Conservation (phyloP, 805 yeast species). For the Sungouiella thailandica region DNA sequence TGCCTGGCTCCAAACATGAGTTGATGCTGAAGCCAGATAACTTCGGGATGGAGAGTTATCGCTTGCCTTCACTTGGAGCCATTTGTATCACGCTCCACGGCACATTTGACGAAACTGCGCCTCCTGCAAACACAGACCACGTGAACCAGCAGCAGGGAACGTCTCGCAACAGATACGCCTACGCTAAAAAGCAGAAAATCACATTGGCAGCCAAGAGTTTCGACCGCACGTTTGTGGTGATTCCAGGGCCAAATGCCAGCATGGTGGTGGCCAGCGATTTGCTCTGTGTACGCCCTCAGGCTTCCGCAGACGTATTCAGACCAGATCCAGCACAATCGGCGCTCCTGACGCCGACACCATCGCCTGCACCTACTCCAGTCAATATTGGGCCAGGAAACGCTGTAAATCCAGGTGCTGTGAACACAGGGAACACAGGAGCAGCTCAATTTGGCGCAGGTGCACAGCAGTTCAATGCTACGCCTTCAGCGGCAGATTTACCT, state of each 20-base stretch:
- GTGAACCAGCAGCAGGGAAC: conserved; percentile 13
- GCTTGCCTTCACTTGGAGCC: conserved; percentile 68
- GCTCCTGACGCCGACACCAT: conserved; percentile 10
- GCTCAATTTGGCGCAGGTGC: no score
- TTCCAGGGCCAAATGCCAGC: conserved; percentile 61
- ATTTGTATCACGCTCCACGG: conserved; percentile 82
- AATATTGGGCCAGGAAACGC: conserved; percentile 1
- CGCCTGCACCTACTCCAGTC: conserved; percentile 14
- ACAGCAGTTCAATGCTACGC: no score
- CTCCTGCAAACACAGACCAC: conserved; percentile 41
- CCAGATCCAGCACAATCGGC: conserved; percentile 5
- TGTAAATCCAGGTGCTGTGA: not conserved
- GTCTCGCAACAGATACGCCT: conserved; percentile 12
- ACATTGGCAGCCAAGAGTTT: conserved; percentile 64
- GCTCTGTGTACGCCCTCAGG: conserved; percentile 44
- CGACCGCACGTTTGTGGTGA: conserved; percentile 79
- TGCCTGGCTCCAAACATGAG: conserved; percentile 80
- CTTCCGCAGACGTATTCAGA: conserved; percentile 11
- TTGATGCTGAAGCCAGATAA: conserved; percentile 56
- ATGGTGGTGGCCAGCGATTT: conserved; percentile 86
- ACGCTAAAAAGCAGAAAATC: conserved; percentile 22
- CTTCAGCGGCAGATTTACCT: no score
- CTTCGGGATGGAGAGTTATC: conserved; percentile 75
- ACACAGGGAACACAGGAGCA: conserved; percentile 15
- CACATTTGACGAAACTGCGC: conserved; percentile 62